Evolutionary conservation across 768 basidiomycete species (phyloP), one percentile per base, ranked within the genome.

Genomic region (Agrocybe pediades): DNA sequence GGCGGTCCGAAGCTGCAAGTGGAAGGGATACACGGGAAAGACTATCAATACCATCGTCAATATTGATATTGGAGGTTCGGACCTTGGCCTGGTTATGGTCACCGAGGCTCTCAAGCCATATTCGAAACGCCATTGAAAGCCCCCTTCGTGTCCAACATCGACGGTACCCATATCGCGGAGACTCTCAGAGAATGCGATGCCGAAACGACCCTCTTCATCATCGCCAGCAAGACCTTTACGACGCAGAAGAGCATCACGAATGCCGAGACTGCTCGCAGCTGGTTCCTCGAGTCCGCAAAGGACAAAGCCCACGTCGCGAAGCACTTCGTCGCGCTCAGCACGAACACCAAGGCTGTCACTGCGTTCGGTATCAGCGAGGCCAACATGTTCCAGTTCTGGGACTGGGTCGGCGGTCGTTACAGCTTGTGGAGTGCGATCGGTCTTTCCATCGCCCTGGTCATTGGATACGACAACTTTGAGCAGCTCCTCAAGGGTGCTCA

Each of bases 331-430:
- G 97, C 97, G 2, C 85, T 99, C 53, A 95, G 92, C 65, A 99
- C 97, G 53, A 99, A 99, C 73, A 93, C 93, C 47, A 83, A 87
- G 67, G 93, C 91, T 9, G 97, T 98, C 51, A 90, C 92, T 16
- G 85, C 80, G 2, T 99, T 99, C 65, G 97, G 97, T 39, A 99
- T 99, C 65, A 79, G 88, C 42, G 71, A 86, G 55, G 81, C 81
- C 61, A 98, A 98, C 77, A 99, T 99, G 95, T 99, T 99, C 85
- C 87, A 90, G 68, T 98, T 99, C 85, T 99, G 96, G 96, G 97
- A 98, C 73, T 99, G 97, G 97, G 97, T 99, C 58, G 97, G 97
- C 57, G 97, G 97, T 23, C 85, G 96, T 58, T 99, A 99, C 83
- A 94, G 90, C 63, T 80, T 99, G 59, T 98, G 97, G 96, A 95